These are phyloP conservation scores for Rhodofomes roseus DNA, from an alignment of 1,284 basidiomycete species.

Conservation along the genomic window DNA sequence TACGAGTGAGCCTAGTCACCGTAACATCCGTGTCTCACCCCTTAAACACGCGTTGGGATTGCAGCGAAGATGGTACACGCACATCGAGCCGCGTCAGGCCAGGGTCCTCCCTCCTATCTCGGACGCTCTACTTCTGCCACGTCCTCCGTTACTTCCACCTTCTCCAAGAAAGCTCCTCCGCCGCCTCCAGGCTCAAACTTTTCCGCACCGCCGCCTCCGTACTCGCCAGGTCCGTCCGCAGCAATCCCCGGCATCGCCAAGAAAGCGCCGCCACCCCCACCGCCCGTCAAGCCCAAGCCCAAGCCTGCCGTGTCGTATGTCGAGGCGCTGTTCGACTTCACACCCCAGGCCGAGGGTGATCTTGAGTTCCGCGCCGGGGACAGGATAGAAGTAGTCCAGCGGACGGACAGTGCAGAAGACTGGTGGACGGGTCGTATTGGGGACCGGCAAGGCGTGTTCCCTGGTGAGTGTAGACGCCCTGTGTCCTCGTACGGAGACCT, in stretches of 20 bases:
- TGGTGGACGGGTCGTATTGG: slow-evolving; percentile 97
- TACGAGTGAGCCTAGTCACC: slow-evolving; percentile 56
- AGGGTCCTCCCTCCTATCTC: slow-evolving; percentile 27
- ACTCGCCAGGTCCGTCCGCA: slow-evolving; percentile 41
- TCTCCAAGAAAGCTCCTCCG: slow-evolving; percentile 38
- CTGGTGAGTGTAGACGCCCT: slow-evolving; percentile 60
- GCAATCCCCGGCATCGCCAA: slow-evolving; percentile 41
- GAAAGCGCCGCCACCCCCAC: slow-evolving; percentile 44
- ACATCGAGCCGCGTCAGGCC: slow-evolving; percentile 34
- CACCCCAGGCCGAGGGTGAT: slow-evolving; percentile 91
- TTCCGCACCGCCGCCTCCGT: slow-evolving; percentile 55
- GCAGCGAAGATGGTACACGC: slow-evolving; percentile 64
- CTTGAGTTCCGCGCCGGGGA: slow-evolving; percentile 92
- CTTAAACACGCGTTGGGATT: background rate
- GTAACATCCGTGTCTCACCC: background rate
- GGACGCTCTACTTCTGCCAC: slow-evolving; percentile 42
- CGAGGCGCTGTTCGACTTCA: slow-evolving; percentile 94
- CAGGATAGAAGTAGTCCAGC: slow-evolving; percentile 88
- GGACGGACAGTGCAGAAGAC: slow-evolving; percentile 83
- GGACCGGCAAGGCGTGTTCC: slow-evolving; percentile 89
- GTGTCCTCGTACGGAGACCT: background rate
- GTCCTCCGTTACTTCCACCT: slow-evolving; percentile 37
- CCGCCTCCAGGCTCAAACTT: slow-evolving; percentile 37
- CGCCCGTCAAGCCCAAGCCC: slow-evolving; percentile 63
- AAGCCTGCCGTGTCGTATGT: slow-evolving; percentile 73